Base-by-base conservation (phyloP, 2,329 filamentous ascomycete species). In the Epichloe gansuensis region DNA sequence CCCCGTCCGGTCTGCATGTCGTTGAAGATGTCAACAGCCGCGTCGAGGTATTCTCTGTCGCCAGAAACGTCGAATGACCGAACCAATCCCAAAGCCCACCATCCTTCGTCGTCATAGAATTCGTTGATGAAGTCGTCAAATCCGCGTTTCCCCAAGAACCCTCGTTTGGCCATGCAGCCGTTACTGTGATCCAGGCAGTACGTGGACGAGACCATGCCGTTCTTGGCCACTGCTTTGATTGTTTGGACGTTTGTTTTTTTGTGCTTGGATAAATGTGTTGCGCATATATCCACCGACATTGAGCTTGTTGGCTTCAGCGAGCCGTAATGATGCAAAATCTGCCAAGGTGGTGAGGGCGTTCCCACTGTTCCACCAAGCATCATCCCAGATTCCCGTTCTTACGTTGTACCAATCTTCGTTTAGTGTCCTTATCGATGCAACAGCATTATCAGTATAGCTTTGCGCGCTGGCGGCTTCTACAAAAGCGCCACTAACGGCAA, bases 311-410 rank as follows among this genome's bases (percentile, higher is more conserved):
- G 68, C 67, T 31, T 64, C 61, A 7, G 58, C 54, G 1, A 62
- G 57, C 42, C 67, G 64, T 8, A 71, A 55, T 11, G 54, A 51
- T 4, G 71, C 66, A 61, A 75, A 76, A 61, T 87, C 79, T 49
- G 74, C 76, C 17, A 87, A 65, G 3, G 74, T 74, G 0, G 81
- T 85, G 54, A 88, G 68, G 53, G 74, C 74, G 61, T 87, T 88
- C 44, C 78, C 85, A 50, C 76, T 76, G 61, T 87, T 86, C 85
- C 85, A 89, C 85, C 85, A 89, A 7, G 76, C 74, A 0, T 75
- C 75, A 51, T 78, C 67, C 81, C 81, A 88, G 12, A 85, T 68
- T 3, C 85, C 84, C 1, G 73, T 80, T 5, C 62, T 60, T 3
- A 65, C 53, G 60, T 83, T 75, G 63, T 87, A 87, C 76, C 78